These are phyloP conservation scores for Diplotaxis tenuifolia DNA, from an alignment of 345 rosid genomes.

Conservation along the genomic window DNA sequence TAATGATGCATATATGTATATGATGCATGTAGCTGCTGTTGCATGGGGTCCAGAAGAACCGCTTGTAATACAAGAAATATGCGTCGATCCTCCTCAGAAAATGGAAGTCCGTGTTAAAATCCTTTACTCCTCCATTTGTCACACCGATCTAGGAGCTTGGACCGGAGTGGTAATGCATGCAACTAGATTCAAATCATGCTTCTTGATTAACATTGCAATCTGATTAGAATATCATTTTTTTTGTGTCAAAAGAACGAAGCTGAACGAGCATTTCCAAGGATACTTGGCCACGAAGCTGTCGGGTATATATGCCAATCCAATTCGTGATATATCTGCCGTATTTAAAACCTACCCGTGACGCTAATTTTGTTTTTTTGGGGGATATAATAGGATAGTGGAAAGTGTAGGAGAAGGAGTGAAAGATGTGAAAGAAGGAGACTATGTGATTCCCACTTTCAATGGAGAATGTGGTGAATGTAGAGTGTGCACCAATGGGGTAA, in stretches of 20 bases:
- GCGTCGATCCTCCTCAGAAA: constrained; percentile 58
- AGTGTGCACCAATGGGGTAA: constrained; percentile 41
- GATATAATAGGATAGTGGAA: constrained; percentile 49
- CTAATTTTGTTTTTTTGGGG: not conserved
- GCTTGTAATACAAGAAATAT: constrained; percentile 52
- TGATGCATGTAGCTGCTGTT: constrained; percentile 52
- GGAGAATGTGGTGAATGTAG: constrained; percentile 66
- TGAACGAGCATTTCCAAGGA: constrained; percentile 59
- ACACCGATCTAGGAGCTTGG: constrained; percentile 65
- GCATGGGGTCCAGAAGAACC: constrained; percentile 55
- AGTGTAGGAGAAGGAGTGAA: constrained; percentile 64
- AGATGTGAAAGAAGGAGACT: constrained; percentile 59
- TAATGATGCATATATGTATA: not conserved
- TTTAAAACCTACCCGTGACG: not conserved
- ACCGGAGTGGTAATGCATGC: constrained; percentile 48
- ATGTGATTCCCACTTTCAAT: constrained; percentile 59
- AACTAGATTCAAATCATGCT: not conserved
- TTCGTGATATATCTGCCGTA: not conserved
- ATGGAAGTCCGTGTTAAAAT: constrained; percentile 65
- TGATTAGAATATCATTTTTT: not conserved
- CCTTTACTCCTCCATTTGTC: constrained; percentile 64
- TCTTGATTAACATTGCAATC: not conserved
- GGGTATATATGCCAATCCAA: constrained; percentile 42
- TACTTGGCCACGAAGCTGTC: constrained; percentile 74
- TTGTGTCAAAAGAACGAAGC: constrained; percentile 46